phyloP scores from a whole-genome alignment of 2,329 filamentous ascomycete genomes.

The Ophiognomonia clavigignenti-juglandacearum region DNA sequence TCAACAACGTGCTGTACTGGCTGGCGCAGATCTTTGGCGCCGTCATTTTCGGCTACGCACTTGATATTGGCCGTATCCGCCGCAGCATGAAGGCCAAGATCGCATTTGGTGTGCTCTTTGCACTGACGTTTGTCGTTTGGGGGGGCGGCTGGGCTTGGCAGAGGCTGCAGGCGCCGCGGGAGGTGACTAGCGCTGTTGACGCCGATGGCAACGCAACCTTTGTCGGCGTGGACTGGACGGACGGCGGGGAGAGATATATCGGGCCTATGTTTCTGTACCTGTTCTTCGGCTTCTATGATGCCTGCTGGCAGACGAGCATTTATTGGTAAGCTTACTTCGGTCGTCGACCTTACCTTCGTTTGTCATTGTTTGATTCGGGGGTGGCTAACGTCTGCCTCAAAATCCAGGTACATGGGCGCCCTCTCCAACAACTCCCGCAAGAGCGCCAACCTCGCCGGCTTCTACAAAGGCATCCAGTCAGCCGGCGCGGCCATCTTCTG shows the following conservation, averaged over 20 bases:
- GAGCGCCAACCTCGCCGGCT: slow-evolving; percentile 78
- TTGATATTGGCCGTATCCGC: slow-evolving; percentile 57
- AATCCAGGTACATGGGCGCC: slow-evolving; percentile 85
- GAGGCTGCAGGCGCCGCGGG: slow-evolving; percentile 51
- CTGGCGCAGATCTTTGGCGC: slow-evolving; percentile 73
- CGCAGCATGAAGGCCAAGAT: slow-evolving; percentile 64
- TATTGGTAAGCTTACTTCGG: slow-evolving; percentile 75
- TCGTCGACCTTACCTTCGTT: not conserved
- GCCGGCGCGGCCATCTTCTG: slow-evolving; percentile 74
- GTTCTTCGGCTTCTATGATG: slow-evolving; percentile 86
- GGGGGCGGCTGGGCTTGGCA: slow-evolving; percentile 79
- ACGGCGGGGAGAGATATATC: slow-evolving; percentile 53
- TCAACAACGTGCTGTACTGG: slow-evolving; percentile 80
- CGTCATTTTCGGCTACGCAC: slow-evolving; percentile 63
- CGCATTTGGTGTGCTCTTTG: slow-evolving; percentile 57
- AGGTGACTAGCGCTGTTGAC: slow-evolving; percentile 22
- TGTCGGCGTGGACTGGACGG: slow-evolving; percentile 56
- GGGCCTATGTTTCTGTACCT: slow-evolving; percentile 87
- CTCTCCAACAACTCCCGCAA: slow-evolving; percentile 90
- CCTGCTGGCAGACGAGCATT: slow-evolving; percentile 81
- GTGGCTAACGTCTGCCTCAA: not conserved
- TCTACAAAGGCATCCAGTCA: slow-evolving; percentile 63
- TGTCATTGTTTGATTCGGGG: not conserved
- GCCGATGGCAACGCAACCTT: slow-evolving; percentile 18
- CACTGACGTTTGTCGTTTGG: slow-evolving; percentile 74